Conservation (phyloP, 2,329 filamentous ascomycete species). For the Pyricularia grisea region DNA sequence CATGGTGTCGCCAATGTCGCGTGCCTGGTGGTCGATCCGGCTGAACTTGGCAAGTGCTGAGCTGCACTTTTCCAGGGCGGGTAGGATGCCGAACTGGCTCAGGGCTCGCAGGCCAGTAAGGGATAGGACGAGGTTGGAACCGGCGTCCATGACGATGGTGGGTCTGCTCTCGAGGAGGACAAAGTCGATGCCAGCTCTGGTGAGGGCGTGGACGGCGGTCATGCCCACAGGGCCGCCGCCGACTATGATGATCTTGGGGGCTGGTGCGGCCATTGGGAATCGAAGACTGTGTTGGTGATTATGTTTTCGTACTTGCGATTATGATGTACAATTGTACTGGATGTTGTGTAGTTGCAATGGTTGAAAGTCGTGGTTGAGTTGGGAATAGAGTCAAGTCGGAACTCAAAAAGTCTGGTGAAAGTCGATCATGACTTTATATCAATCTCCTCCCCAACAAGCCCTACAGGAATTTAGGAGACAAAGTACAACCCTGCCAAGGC, state of each 20-base stretch:
- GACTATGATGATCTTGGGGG: slow-evolving; percentile 4
- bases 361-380: not conserved
- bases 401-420: not conserved
- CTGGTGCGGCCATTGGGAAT: not conserved
- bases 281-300: not conserved
- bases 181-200: slow-evolving; percentile 19
- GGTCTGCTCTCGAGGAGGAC: slow-evolving; percentile 18
- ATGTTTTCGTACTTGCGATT: not conserved
- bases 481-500: not conserved
- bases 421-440: not conserved
- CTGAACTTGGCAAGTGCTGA: slow-evolving; percentile 5
- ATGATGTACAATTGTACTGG: not conserved
- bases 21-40: slow-evolving; percentile 10
- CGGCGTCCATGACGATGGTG: slow-evolving; percentile 13
- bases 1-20: slow-evolving; percentile 10
- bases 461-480: not conserved
- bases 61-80: slow-evolving; percentile 7
- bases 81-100: slow-evolving; percentile 17
- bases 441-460: not conserved
- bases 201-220: slow-evolving; percentile 25
- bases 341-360: not conserved
- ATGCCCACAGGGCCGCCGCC: slow-evolving; percentile 7
- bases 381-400: not conserved
- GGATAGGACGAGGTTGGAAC: slow-evolving; percentile 14
- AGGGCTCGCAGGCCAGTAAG: slow-evolving; percentile 16